Evolutionary conservation across 495 filamentous ascomycete species (phyloP).

Genomic region (Podospora comata): DNA sequence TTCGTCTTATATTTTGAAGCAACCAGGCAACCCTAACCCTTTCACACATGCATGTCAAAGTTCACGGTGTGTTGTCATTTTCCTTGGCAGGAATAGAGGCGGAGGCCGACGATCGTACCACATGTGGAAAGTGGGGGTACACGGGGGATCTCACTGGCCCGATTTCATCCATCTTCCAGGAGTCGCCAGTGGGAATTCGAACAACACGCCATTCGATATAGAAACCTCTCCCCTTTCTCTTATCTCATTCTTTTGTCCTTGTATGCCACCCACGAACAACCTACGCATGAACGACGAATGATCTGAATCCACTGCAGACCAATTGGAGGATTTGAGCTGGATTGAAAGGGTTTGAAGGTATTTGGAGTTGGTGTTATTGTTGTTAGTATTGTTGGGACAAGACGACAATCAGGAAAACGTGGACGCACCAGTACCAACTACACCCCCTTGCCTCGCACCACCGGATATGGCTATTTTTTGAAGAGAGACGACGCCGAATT

Average conservation of each 20-base stretch:
- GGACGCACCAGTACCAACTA: no score
- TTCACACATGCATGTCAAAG: neutral
- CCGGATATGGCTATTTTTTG: no score
- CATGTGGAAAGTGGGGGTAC: conserved; percentile 5
- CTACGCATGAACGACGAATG: neutral
- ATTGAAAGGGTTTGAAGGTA: neutral
- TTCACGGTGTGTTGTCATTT: neutral
- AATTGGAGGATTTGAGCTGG: neutral
- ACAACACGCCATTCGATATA: conserved; percentile 3
- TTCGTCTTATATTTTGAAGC: neutral
- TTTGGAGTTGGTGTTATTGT: neutral
- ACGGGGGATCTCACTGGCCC: neutral
- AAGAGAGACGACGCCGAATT: no score
- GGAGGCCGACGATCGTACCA: conserved; percentile 12
- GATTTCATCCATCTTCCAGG: neutral
- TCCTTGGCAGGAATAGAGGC: conserved; percentile 2
- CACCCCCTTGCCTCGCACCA: no score
- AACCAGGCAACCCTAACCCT: conserved; percentile 8
- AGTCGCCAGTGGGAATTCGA: neutral
- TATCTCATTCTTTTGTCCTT: neutral
- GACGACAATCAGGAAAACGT: no score
- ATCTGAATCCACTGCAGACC: neutral
- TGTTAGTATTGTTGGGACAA: no score
- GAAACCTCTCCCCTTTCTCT: neutral
- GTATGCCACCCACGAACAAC: neutral